phyloP scores from a whole-genome alignment of 331 rosid species.

The Saraca asoca region DNA sequence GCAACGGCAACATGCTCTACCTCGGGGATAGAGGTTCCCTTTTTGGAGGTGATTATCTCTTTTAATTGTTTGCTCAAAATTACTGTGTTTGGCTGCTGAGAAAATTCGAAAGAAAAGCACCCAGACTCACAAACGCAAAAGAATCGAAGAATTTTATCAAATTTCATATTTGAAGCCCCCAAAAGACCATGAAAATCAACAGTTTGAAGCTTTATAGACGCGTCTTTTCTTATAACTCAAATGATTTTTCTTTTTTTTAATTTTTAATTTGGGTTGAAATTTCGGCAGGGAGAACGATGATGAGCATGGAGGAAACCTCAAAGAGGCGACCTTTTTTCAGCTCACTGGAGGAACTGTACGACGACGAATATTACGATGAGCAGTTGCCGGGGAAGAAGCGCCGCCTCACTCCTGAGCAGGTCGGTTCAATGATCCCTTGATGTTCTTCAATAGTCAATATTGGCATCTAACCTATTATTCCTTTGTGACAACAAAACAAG shows the following conservation, averaged over 20 bases:
- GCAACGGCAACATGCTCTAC: conserved; percentile 75
- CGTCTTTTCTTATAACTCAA: too few relatives aligned
- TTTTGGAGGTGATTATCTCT: conserved; percentile 66
- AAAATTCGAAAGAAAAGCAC: conserved; percentile 12
- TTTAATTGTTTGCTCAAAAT: not conserved
- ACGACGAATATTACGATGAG: conserved; percentile 89
- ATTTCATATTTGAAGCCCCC: too few relatives aligned
- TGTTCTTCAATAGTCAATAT: conserved; percentile 31
- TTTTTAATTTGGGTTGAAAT: conserved; percentile 23
- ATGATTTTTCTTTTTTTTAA: too few relatives aligned
- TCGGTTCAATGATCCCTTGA: conserved; percentile 34
- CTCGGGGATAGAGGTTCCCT: conserved; percentile 64
- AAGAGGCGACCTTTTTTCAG: conserved; percentile 74
- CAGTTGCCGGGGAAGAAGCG: conserved; percentile 95
- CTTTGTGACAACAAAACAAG: conserved; percentile 21
- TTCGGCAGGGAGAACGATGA: conserved; percentile 63
- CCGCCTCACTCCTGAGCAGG: conserved; percentile 91
- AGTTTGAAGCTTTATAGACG: not conserved
- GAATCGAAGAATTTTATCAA: too few relatives aligned
- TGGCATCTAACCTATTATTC: conserved; percentile 29
- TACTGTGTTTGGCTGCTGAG: conserved; percentile 24
- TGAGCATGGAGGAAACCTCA: conserved; percentile 67
- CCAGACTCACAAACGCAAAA: too few relatives aligned
- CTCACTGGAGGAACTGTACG: conserved; percentile 72
- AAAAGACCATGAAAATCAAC: conserved; percentile 3